These are phyloP conservation scores for Ramaria sp. DNA, from an alignment of 768 basidiomycete species.

Conservation along the genomic window DNA sequence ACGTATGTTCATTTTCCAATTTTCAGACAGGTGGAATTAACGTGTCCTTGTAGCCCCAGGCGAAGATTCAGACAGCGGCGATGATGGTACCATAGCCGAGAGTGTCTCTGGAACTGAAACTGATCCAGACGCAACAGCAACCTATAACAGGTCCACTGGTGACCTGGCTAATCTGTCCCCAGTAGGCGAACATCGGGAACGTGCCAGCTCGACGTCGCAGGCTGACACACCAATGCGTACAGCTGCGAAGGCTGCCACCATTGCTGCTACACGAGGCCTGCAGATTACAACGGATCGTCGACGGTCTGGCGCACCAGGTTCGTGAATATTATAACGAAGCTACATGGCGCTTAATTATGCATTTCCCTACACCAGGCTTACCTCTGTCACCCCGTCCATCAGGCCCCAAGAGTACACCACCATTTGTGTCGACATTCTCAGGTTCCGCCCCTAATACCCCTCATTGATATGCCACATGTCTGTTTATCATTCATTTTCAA, in stretches of 20 bases:
- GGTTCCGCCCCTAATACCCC: background rate
- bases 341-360: slow-evolving; percentile 36
- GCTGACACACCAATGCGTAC: background rate
- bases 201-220: background rate
- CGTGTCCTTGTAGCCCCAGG: slow-evolving; percentile 27
- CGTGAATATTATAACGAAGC: slow-evolving; percentile 24
- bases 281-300: slow-evolving; percentile 43
- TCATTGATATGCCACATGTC: background rate
- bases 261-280: slow-evolving; percentile 62
- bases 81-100: slow-evolving; percentile 55
- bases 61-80: slow-evolving; percentile 54
- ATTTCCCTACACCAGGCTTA: slow-evolving; percentile 26
- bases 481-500: background rate
- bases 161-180: background rate
- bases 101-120: slow-evolving; percentile 9
- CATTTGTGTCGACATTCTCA: background rate
- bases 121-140: slow-evolving; percentile 6
- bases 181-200: background rate
- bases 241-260: slow-evolving; percentile 35
- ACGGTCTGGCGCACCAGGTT: slow-evolving; percentile 40
- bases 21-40: background rate
- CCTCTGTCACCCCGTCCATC: slow-evolving; percentile 6
- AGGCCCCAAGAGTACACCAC: slow-evolving; percentile 4
- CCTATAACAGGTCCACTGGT: background rate
- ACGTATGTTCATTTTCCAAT: slow-evolving; percentile 34